These are phyloP conservation scores for Podospora didyma DNA, from an alignment of 495 filamentous ascomycete genomes.

Conservation along the genomic window DNA sequence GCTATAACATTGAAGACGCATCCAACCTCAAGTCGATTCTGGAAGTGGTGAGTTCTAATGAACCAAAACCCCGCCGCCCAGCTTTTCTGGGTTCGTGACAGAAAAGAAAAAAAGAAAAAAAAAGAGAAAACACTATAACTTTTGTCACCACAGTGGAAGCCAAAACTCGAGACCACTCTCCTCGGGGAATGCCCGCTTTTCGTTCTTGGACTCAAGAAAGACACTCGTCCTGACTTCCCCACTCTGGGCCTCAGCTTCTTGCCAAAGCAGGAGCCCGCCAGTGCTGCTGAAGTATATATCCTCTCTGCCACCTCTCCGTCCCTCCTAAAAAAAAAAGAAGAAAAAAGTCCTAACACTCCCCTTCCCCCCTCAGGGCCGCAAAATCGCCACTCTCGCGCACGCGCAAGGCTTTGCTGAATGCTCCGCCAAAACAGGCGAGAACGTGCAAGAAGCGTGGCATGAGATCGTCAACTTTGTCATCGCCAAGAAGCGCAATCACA, in stretches of 20 bases:
- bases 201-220: constrained; percentile 26
- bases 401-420: constrained; percentile 20
- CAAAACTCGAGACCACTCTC: constrained; percentile 17
- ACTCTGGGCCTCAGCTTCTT: constrained; percentile 15
- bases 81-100: background rate
- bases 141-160: constrained; percentile 20
- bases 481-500: background rate
- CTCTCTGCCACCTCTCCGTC: background rate
- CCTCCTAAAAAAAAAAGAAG: background rate
- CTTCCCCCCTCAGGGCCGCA: background rate
- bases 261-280: constrained; percentile 5
- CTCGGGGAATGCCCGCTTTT: constrained; percentile 20
- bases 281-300: background rate
- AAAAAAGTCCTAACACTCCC: background rate
- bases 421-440: constrained; percentile 17
- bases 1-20: constrained; percentile 22
- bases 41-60: constrained; percentile 9
- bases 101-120: background rate
- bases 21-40: constrained; percentile 8
- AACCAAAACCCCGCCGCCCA: too few relatives aligned
- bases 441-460: constrained; percentile 10
- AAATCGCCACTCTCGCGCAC: background rate
- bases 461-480: constrained; percentile 11
- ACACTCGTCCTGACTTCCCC: constrained; percentile 9
- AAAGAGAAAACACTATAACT: too few relatives aligned